Conservation (phyloP, 1,139 yeast genomes). For the Pneumocystis sp. region DNA sequence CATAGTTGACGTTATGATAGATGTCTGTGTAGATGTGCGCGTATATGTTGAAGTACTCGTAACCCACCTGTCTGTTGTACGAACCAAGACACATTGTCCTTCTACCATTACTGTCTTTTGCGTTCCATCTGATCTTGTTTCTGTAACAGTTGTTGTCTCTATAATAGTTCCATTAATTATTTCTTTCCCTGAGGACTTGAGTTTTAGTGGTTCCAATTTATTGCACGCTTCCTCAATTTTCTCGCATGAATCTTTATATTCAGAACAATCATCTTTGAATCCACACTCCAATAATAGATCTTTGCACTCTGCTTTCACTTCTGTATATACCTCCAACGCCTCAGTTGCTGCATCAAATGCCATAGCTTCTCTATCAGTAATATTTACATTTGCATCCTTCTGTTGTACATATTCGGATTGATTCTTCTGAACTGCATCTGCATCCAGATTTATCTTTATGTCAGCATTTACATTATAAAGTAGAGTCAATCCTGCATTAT, state of each 20-base stretch:
- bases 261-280: not conserved
- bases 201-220: not conserved
- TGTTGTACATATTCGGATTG: not conserved
- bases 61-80: not conserved
- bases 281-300: not conserved
- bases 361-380: too few relatives aligned
- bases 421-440: not conserved
- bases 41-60: not conserved
- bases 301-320: not conserved
- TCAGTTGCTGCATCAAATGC: not conserved
- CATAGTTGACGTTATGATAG: too few relatives aligned
- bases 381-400: not conserved
- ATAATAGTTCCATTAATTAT: too few relatives aligned
- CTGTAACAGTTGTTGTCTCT: too few relatives aligned
- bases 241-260: not conserved
- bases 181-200: not conserved
- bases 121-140: not conserved
- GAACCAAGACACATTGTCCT: not conserved
- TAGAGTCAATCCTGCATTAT: too few relatives aligned
- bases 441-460: too few relatives aligned
- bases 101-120: not conserved
- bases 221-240: not conserved
- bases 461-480: too few relatives aligned
- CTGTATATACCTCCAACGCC: not conserved
- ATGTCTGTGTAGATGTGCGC: too few relatives aligned